Conservation (phyloP, 2,329 filamentous ascomycete species). For the Xylaria sp. region DNA sequence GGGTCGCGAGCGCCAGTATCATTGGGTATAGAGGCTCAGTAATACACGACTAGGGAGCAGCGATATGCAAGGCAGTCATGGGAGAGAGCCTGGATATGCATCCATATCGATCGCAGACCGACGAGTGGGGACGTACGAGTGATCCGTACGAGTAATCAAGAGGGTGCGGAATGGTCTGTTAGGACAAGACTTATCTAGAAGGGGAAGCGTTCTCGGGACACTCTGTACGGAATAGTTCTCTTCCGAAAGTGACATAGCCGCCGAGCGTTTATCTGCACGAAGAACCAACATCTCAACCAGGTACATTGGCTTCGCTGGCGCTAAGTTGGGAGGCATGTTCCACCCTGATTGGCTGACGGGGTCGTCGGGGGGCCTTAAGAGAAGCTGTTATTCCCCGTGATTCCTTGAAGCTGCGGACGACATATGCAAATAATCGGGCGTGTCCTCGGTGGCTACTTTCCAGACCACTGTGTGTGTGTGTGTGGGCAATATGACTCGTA, state of each 20-base stretch:
- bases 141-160: background rate
- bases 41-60: slow-evolving; percentile 19
- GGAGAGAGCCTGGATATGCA: slow-evolving; percentile 11
- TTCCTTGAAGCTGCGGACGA: background rate
- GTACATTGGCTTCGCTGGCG: background rate
- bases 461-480: background rate
- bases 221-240: background rate
- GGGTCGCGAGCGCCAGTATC: slow-evolving; percentile 20
- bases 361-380: slow-evolving; percentile 6
- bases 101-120: background rate
- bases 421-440: background rate
- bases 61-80: slow-evolving; percentile 23
- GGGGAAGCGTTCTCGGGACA: slow-evolving; percentile 7
- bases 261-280: slow-evolving; percentile 17
- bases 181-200: slow-evolving; percentile 6
- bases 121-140: background rate
- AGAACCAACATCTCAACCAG: slow-evolving; percentile 3
- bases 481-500: slow-evolving; percentile 1
- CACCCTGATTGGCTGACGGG: slow-evolving; percentile 6
- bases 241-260: slow-evolving; percentile 9
- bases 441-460: background rate
- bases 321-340: background rate
- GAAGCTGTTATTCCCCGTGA: background rate
- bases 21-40: slow-evolving; percentile 12
- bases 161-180: slow-evolving; percentile 18